Conservation (phyloP, 345 rosid genomes). For the Euclidium syriacum region DNA sequence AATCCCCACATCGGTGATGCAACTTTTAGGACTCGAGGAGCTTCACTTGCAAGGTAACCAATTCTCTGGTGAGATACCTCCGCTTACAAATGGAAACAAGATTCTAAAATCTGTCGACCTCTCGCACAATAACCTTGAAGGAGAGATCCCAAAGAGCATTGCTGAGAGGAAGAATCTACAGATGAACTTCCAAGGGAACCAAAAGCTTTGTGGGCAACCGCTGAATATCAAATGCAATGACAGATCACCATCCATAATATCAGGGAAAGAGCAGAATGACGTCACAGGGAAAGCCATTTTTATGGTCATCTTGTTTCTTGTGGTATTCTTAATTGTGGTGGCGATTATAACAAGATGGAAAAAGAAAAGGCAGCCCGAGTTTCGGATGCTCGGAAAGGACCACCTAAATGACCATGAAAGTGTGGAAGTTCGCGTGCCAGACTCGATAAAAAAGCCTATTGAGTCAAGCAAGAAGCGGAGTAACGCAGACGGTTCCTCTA, state of each 20-base stretch:
- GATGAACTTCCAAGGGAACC: constrained; percentile 42
- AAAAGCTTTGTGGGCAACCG: constrained; percentile 51
- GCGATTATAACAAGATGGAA: constrained; percentile 18
- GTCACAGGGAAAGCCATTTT: constrained; percentile 3
- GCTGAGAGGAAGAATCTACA: constrained; percentile 31
- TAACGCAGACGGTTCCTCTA: constrained; percentile 21
- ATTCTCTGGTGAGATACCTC: constrained; percentile 65
- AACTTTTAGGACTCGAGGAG: constrained; percentile 42
- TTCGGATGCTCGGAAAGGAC: constrained; percentile 49
- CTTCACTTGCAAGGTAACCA: constrained; percentile 65
- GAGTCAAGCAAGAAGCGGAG: constrained; percentile 29
- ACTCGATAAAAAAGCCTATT: constrained; percentile 22
- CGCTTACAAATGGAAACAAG: constrained; percentile 25
- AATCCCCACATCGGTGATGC: constrained; percentile 47
- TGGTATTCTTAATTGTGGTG: constrained; percentile 26
- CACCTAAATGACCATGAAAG: constrained; percentile 31
- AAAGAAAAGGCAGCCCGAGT: constrained; percentile 34
- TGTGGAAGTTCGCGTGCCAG: constrained; percentile 36
- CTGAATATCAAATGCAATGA: constrained; percentile 26
- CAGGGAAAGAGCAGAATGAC: neutral
- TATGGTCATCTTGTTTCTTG: constrained; percentile 17
- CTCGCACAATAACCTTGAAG: constrained; percentile 57
- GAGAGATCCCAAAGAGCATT: constrained; percentile 49
- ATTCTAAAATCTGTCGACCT: constrained; percentile 38
- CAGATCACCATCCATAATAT: neutral